Percentiles rank a stretch among this genome's conserved stretches.
These are phyloP conservation scores for Ceratocystis huliohia DNA, from an alignment of 2,329 filamentous ascomycete genomes.

Conservation along the genomic window DNA sequence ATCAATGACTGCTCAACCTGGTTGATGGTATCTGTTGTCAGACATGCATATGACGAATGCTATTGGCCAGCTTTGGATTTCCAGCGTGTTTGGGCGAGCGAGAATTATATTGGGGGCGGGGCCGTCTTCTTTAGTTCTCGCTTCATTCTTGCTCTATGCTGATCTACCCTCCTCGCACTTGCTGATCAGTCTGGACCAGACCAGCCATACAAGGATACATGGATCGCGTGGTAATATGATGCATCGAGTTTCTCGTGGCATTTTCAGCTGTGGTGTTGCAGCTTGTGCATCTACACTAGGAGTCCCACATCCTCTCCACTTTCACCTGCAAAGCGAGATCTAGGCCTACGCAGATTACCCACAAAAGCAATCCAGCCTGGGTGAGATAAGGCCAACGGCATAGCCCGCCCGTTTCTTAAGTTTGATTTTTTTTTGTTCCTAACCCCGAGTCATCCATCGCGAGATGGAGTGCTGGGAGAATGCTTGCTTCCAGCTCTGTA, in stretches of 20 bases:
- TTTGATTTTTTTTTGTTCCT: neutral
- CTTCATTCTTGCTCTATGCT: neutral
- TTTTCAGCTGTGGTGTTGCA: neutral
- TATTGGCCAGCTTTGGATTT: neutral
- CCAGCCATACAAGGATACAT: neutral
- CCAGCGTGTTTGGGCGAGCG: neutral
- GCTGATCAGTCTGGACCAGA: neutral
- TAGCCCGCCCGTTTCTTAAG: neutral
- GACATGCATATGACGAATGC: neutral
- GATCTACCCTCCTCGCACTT: neutral
- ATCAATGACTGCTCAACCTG: neutral
- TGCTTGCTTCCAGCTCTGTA: neutral
- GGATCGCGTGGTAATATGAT: slow-evolving; percentile 7
- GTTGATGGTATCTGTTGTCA: neutral
- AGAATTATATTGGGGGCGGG: neutral
- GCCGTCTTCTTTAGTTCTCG: neutral
- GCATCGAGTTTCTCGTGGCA: neutral
- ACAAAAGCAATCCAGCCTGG: neutral
- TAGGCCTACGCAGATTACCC: neutral
- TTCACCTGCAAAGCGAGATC: neutral
- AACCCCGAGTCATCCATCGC: neutral
- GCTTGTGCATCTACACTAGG: neutral
- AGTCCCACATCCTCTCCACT: neutral
- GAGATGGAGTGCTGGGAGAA: neutral
- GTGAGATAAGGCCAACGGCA: neutral